Base-by-base conservation (phyloP, 306 rosid species). In the Lathyrus aphaca region DNA sequence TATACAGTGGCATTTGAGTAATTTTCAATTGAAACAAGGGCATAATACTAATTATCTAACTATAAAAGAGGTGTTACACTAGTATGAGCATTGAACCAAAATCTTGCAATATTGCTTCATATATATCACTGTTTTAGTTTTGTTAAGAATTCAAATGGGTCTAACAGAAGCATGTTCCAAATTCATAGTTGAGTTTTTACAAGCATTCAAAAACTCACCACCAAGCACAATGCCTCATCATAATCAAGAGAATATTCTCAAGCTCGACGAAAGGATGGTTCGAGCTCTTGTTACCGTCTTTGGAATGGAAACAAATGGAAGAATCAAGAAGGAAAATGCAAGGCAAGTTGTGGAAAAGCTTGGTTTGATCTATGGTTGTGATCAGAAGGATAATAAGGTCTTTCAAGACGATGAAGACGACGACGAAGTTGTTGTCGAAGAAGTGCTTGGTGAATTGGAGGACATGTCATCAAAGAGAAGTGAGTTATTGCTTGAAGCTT, bases 261-360 rank as follows among this genome's bases (percentile, higher is more conserved):
- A 78, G 37, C 79, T 84, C 37, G 86, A 90, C 35, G 91, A 80
- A 17, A 61, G 80, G 44, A 77, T 89, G 88, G 68, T 86, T 0
- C 21, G 81, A 7, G 92, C 96, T 19, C 86, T 92, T 35, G 82
- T 89, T 37, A 87, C 89, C 0, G 98, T 92, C 54, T 92, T 92
- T 60, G 98, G 95, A 59, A 87, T 92, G 98, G 80, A 86, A 72
- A 80, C 46, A 76, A 84, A 90, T 44, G 96, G 98, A 44, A 90
- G 84, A 48, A 86, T 90, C 66, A 88, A 84, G 89, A 92, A 86
- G 79, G 93, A 90, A 38, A 92, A 77, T 16, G 96, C 88, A 0
- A 40, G 83, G 73, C 30, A 69, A 15, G 93, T 90, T 68, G 96
- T 86, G 74, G 86, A 84, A 83, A 92, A 86, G 76, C 95, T 93